Percentiles rank a stretch among this genome's conserved stretches.
Conservation (phyloP, 176 grass and related monocot genomes). For the Melocanna baccifera region DNA sequence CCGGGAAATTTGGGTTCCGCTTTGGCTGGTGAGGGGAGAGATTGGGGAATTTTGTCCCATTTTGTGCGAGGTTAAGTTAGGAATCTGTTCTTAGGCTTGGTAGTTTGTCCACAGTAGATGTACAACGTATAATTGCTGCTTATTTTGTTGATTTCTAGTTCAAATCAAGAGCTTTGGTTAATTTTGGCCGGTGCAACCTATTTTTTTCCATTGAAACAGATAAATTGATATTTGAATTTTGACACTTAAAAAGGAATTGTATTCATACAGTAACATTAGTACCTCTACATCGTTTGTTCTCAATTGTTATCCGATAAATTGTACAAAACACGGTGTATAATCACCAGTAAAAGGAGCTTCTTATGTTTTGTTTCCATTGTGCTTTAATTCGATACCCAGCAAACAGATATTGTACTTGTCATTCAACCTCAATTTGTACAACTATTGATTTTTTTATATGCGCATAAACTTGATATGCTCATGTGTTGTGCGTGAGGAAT, state of each 20-base stretch:
- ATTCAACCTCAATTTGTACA: background rate
- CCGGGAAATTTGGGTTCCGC: background rate
- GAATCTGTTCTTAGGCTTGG: background rate
- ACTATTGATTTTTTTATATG: conserved; percentile 7
- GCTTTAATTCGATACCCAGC: background rate
- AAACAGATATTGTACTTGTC: background rate
- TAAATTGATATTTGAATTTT: background rate
- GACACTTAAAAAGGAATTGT: background rate
- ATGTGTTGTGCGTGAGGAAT: background rate
- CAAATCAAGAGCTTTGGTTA: background rate
- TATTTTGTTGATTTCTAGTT: background rate
- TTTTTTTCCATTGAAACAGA: background rate
- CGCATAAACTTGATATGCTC: background rate
- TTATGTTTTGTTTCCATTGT: background rate
- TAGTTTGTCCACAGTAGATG: background rate
- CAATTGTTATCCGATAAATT: background rate
- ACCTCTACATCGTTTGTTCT: background rate
- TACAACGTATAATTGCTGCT: background rate
- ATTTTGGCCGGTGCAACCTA: background rate
- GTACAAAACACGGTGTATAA: background rate
- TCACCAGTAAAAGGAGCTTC: background rate
- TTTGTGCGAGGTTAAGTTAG: background rate
- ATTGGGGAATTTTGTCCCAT: background rate
- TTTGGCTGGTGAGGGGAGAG: too few relatives aligned
- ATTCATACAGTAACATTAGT: background rate